Conservation (phyloP, 2,329 filamentous ascomycete species). For the Erysiphe pulchra region DNA sequence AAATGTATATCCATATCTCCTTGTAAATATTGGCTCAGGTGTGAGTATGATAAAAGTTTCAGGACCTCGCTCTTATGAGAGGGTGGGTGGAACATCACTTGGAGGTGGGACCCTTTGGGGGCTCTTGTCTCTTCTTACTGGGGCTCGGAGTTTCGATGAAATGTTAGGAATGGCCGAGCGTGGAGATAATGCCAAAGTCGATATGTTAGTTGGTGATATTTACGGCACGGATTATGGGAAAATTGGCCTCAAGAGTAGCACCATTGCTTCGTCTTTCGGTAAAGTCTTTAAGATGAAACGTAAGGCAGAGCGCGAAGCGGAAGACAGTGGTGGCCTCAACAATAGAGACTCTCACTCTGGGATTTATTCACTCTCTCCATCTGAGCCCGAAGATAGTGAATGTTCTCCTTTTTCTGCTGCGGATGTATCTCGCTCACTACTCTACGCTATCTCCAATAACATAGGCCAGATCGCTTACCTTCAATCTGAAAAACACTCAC, state of each 20-base stretch:
- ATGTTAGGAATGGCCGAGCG: slow-evolving; percentile 82
- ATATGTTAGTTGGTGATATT: slow-evolving; percentile 94
- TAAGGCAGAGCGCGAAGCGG: slow-evolving; percentile 52
- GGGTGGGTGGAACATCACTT: slow-evolving; percentile 82
- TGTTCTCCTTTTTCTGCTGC: slow-evolving; percentile 38
- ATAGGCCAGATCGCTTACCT: slow-evolving; percentile 94
- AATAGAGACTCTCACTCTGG: slow-evolving; percentile 5
- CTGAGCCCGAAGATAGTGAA: slow-evolving; percentile 2
- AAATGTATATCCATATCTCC: slow-evolving; percentile 87
- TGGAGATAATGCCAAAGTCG: slow-evolving; percentile 79
- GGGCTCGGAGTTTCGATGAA: slow-evolving; percentile 87
- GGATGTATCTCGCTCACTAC: slow-evolving; percentile 71
- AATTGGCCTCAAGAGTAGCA: slow-evolving; percentile 84
- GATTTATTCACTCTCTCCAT: neutral
- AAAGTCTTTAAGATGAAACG: slow-evolving; percentile 90
- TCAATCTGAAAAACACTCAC: slow-evolving; percentile 81
- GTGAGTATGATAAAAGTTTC: slow-evolving; percentile 96
- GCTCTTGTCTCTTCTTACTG: slow-evolving; percentile 68
- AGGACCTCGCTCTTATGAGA: slow-evolving; percentile 60
- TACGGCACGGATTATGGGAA: slow-evolving; percentile 92
- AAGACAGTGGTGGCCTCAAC: slow-evolving; percentile 31
- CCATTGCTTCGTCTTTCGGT: slow-evolving; percentile 88
- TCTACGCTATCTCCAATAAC: slow-evolving; percentile 94
- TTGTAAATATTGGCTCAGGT: slow-evolving; percentile 94
- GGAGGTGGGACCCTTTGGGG: slow-evolving; percentile 98